These are phyloP conservation scores for Apodospora peruviana DNA, from an alignment of 495 filamentous ascomycete genomes.

Conservation along the genomic window DNA sequence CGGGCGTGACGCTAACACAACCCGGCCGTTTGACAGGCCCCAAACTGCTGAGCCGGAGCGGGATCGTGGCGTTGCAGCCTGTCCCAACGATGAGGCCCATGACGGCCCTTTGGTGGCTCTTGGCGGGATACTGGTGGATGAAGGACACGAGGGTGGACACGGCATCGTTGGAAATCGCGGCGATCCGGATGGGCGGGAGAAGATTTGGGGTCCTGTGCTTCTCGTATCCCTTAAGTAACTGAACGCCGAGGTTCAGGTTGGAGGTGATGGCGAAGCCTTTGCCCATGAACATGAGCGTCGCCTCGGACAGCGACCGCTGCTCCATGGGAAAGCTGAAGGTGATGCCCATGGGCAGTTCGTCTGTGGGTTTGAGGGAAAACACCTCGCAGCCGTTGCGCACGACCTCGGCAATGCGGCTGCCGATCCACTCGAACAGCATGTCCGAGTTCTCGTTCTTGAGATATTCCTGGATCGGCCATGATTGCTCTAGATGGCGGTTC, in stretches of 20 bases:
- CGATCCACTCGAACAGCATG: slow-evolving; percentile 74
- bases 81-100: slow-evolving; percentile 83
- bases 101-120: slow-evolving; percentile 44
- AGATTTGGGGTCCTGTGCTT: slow-evolving; percentile 34
- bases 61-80: slow-evolving; percentile 77
- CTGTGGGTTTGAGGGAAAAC: slow-evolving; percentile 20
- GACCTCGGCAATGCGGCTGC: slow-evolving; percentile 67
- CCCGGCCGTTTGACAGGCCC: slow-evolving; percentile 54
- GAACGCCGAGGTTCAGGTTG: slow-evolving; percentile 63
- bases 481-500: slow-evolving; percentile 55
- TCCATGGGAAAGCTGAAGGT: slow-evolving; percentile 85
- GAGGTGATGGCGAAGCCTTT: slow-evolving; percentile 79
- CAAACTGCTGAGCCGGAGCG: slow-evolving; percentile 59
- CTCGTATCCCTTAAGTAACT: slow-evolving; percentile 64
- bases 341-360: slow-evolving; percentile 66
- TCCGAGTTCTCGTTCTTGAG: slow-evolving; percentile 73
- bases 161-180: slow-evolving; percentile 76
- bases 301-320: slow-evolving; percentile 68
- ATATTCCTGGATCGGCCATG: slow-evolving; percentile 75
- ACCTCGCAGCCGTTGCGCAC: slow-evolving; percentile 43
- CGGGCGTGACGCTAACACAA: slow-evolving; percentile 50
- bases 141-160: slow-evolving; percentile 75
- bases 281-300: slow-evolving; percentile 79
- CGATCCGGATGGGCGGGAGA: slow-evolving; percentile 64
- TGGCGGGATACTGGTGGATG: slow-evolving; percentile 52